Evolutionary conservation across 1,139 yeast species (phyloP).

Genomic region (Saccharomyces hybrid): DNA sequence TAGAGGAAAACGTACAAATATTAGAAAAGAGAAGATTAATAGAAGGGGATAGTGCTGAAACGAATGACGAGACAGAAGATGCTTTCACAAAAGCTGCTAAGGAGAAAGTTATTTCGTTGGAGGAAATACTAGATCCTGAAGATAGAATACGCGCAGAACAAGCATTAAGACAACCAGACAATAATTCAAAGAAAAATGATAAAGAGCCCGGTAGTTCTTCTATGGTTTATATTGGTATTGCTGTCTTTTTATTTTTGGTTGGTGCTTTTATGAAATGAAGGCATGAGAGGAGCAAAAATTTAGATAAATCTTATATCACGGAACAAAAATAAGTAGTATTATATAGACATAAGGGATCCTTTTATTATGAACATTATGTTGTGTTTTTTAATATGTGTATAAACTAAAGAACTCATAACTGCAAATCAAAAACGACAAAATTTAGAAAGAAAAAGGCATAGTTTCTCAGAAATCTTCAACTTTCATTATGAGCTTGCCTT

Average conservation of each 20-base stretch:
- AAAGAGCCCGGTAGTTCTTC: slow-evolving; percentile 18
- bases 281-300: background rate
- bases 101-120: slow-evolving; percentile 29
- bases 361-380: background rate
- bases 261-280: slow-evolving; percentile 25
- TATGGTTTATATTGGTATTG: slow-evolving; percentile 30
- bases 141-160: slow-evolving; percentile 39
- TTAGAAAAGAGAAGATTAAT: slow-evolving; percentile 18
- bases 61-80: slow-evolving; percentile 9
- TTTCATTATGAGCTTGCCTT: slow-evolving; percentile 54
- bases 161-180: slow-evolving; percentile 9
- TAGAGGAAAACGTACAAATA: slow-evolving; percentile 38
- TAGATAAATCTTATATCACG: background rate
- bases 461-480: slow-evolving; percentile 32
- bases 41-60: slow-evolving; percentile 7
- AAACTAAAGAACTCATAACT: background rate
- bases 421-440: background rate
- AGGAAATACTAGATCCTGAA: slow-evolving; percentile 40
- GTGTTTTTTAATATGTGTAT: background rate
- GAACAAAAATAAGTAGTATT: slow-evolving; percentile 5
- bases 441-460: background rate
- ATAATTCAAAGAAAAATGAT: slow-evolving; percentile 5
- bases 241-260: slow-evolving; percentile 29
- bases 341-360: slow-evolving; percentile 6
- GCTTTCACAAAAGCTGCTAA: slow-evolving; percentile 25